Percentiles rank a stretch among this genome's conserved stretches.
Conservation (phyloP, 2,329 filamentous ascomycete species). For the Biscogniauxia sp. region DNA sequence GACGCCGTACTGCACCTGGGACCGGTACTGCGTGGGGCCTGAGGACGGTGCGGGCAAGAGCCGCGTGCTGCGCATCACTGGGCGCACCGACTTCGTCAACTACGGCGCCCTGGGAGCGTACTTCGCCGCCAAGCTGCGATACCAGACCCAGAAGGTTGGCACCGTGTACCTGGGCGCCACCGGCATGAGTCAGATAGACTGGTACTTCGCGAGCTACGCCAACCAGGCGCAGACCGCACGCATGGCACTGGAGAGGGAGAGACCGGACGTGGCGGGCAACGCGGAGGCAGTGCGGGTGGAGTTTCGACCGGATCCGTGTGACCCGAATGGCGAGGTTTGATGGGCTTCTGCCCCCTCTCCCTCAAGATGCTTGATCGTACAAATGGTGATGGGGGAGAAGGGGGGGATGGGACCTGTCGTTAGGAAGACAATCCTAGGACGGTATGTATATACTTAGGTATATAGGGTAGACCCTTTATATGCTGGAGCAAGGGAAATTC, state of each 20-base stretch:
- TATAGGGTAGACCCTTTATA: too few species aligned
- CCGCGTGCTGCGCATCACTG: not conserved
- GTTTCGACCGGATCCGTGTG: not conserved
- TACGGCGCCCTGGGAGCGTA: not conserved
- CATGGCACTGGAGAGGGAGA: not conserved
- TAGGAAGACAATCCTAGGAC: too few species aligned
- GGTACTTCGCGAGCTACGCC: not conserved
- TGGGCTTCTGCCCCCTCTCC: too few species aligned
- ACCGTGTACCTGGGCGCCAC: not conserved
- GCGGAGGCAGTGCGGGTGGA: not conserved
- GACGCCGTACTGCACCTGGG: not conserved
- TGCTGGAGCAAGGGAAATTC: too few species aligned
- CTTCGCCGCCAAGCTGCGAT: not conserved
- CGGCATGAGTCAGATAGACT: not conserved
- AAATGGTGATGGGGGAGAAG: too few species aligned
- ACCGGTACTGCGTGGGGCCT: not conserved
- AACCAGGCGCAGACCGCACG: not conserved
- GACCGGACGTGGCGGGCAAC: not conserved
- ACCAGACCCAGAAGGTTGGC: slow-evolving; percentile 1
- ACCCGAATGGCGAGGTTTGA: not conserved
- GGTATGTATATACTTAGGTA: too few species aligned
- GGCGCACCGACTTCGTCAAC: not conserved
- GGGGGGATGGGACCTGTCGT: too few species aligned
- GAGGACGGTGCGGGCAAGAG: not conserved
- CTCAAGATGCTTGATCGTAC: too few species aligned